phyloP scores from a whole-genome alignment of 805 yeast species.

The Isabelozyma rhagii region DNA sequence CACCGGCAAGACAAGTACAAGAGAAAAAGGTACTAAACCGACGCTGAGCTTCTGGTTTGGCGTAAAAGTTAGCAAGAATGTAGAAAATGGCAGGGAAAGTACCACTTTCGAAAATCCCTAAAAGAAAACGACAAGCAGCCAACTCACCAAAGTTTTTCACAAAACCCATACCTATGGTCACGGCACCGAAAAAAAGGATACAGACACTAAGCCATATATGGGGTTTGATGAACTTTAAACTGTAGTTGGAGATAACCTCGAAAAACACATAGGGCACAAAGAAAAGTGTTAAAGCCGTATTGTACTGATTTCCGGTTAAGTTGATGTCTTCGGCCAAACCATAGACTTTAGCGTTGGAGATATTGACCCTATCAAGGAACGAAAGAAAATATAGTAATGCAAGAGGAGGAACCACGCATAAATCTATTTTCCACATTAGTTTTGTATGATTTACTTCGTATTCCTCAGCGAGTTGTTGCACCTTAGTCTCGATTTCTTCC shows the following conservation, averaged over 20 bases:
- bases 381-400: slow-evolving; percentile 72
- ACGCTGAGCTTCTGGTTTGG: slow-evolving; percentile 62
- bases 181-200: slow-evolving; percentile 60
- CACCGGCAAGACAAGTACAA: slow-evolving; percentile 74
- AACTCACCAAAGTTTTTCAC: slow-evolving; percentile 56
- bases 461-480: slow-evolving; percentile 20
- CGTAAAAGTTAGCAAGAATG: slow-evolving; percentile 62
- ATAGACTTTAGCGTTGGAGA: slow-evolving; percentile 75
- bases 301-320: slow-evolving; percentile 57
- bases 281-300: slow-evolving; percentile 64
- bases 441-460: slow-evolving; percentile 50
- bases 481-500: slow-evolving; percentile 3
- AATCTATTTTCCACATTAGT: slow-evolving; percentile 63
- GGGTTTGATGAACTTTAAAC: slow-evolving; percentile 57
- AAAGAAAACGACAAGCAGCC: slow-evolving; percentile 58
- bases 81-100: slow-evolving; percentile 76
- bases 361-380: slow-evolving; percentile 78
- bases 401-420: slow-evolving; percentile 74
- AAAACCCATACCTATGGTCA: slow-evolving; percentile 66
- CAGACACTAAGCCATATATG: slow-evolving; percentile 61
- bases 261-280: slow-evolving; percentile 67
- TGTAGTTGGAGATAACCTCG: slow-evolving; percentile 63
- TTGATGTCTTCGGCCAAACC: slow-evolving; percentile 57
- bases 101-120: slow-evolving; percentile 69
- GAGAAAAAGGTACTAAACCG: slow-evolving; percentile 68